Evolutionary conservation across 2,329 filamentous ascomycete genomes (phyloP), one percentile per base, ranked within the genome.

Genomic region (Aureobasidium sp.): DNA sequence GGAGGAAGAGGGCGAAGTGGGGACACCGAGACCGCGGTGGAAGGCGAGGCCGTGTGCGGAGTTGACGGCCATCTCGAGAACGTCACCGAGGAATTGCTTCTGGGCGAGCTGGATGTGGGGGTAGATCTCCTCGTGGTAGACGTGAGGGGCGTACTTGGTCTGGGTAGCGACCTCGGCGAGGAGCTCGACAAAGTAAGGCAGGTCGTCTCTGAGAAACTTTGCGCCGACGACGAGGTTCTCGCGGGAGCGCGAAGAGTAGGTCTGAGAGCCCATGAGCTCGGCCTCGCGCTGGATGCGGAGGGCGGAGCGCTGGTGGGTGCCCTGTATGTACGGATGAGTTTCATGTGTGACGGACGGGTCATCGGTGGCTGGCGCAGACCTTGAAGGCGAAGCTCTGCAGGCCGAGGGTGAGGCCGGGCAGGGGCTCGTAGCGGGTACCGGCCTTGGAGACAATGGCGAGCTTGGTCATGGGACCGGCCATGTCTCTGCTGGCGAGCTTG

Each of bases 381-480:
- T 95, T 95, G 85, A 96, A 99, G 66, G 95, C 93, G 80, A 95
- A 99, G 75, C 90, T 89, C 80, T 94, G 89, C 67, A 99, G 83
- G 62, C 88, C 93, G 72, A 92, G 88, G 65, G 93, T 88, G 75
- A 96, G 83, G 66, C 94, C 94, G 65, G 94, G 94, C 67, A 89
- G 82, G 65, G 89, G 84, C 81, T 99, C 87, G 77, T 93, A 97
- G 76, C 94, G 84, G 65, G 93, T 95, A 71, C 94, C 94, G 65
- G 91, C 94, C 82, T 95, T 96, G 68, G 92, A 85, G 73, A 99
- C 90, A 66, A 99, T 77, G 60, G 92, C 91, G 67, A 99, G 83
- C 72, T 90, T 95, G 64, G 92, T 91, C 64, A 93, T 95, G 67
- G 91, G 89, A 65, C 90, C 90, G 65, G 89, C 84, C 71, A 90